phyloP scores from a whole-genome alignment of 257 asterid genomes.

The Echites panduratus region DNA sequence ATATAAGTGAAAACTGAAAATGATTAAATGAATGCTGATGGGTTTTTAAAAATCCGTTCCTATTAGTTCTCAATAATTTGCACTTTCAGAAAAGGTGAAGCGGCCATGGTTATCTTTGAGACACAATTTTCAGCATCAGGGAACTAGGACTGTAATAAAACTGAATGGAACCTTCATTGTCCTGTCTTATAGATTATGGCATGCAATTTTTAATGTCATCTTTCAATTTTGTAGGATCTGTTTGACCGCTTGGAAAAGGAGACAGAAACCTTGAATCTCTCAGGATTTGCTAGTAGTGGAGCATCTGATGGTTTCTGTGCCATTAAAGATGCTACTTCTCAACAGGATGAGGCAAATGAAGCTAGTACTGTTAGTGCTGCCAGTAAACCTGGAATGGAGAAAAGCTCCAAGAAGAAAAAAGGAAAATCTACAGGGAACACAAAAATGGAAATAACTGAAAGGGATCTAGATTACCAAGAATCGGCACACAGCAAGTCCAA shows the following conservation, averaged over 20 bases:
- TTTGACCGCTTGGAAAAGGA: constrained; percentile 73
- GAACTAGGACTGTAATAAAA: not conserved
- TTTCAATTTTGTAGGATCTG: constrained; percentile 41
- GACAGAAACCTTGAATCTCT: constrained; percentile 47
- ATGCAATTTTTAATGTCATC: constrained; percentile 10
- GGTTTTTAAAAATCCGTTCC: not conserved
- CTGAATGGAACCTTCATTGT: not conserved
- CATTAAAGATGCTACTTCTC: constrained; percentile 43
- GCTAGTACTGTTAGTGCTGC: constrained; percentile 43
- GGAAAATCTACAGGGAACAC: constrained; percentile 66
- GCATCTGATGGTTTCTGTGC: constrained; percentile 32
- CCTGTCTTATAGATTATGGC: not conserved
- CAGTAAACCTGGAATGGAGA: constrained; percentile 56
- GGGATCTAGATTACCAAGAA: constrained; percentile 51
- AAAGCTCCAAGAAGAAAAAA: constrained; percentile 78
- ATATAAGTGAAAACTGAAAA: not conserved
- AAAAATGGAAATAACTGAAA: constrained; percentile 52
- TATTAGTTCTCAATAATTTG: not conserved
- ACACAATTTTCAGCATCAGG: not conserved
- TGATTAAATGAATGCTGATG: not conserved
- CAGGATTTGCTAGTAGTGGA: constrained; percentile 40
- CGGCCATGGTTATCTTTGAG: not conserved
- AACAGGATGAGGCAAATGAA: constrained; percentile 42
- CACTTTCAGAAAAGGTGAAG: not conserved
- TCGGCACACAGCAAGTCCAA: constrained; percentile 55